Evolutionary conservation across 495 filamentous ascomycete species (phyloP).

Genomic region (Aspergillus nidulans): DNA sequence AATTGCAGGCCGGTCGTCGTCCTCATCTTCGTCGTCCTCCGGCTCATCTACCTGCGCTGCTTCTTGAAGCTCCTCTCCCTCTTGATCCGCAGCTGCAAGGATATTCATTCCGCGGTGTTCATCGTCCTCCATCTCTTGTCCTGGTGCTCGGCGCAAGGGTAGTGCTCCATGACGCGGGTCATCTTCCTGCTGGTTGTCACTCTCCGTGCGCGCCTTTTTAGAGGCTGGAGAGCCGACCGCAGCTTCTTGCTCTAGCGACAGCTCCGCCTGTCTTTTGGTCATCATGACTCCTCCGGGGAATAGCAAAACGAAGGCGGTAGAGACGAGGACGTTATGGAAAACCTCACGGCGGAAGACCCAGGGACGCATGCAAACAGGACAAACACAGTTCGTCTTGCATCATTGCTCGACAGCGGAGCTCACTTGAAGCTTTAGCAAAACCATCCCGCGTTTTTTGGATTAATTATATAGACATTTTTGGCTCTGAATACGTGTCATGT

Average conservation of each 20-base stretch:
- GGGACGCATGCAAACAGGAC: conserved; percentile 37
- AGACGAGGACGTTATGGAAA: conserved; percentile 8
- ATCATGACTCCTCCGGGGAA: conserved; percentile 39
- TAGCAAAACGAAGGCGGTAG: conserved; percentile 3
- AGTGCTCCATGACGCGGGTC: conserved; percentile 37
- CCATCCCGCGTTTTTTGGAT: too few species aligned
- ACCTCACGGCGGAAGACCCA: conserved; percentile 19
- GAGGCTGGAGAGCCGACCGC: conserved; percentile 62
- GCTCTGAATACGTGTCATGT: conserved; percentile 1
- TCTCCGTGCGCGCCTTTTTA: conserved; percentile 69
- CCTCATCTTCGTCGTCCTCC: conserved; percentile 26
- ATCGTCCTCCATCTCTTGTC: conserved; percentile 29
- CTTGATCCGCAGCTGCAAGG: conserved; percentile 34
- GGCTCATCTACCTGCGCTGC: conserved; percentile 23
- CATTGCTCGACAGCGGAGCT: not conserved
- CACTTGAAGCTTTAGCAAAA: too few species aligned
- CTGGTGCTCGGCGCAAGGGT: conserved; percentile 33
- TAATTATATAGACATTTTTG: not conserved
- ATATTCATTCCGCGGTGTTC: conserved; percentile 36
- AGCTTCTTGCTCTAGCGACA: conserved; percentile 64
- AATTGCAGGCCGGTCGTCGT: conserved; percentile 40
- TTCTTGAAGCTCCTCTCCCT: conserved; percentile 41
- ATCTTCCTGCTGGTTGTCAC: conserved; percentile 35
- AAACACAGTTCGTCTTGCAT: conserved; percentile 27
- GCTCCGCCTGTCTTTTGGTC: conserved; percentile 74